Conservation (phyloP, 257 asterid genomes). For the Solanum tarijense region DNA sequence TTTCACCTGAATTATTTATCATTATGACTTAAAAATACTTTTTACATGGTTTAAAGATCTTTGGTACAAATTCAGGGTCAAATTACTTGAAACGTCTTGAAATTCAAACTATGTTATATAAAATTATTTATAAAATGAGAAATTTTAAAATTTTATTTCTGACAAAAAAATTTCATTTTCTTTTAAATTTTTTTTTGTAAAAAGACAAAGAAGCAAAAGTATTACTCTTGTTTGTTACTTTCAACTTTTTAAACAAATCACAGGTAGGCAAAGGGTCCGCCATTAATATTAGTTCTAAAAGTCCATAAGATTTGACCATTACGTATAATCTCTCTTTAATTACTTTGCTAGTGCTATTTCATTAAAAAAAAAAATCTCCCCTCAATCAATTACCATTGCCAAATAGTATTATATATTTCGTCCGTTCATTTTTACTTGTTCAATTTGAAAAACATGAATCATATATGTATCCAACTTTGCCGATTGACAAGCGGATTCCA, state of each 20-base stretch:
- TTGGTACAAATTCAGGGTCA: too few species aligned
- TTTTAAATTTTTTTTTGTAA: background rate
- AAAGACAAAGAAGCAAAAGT: background rate
- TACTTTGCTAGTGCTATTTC: background rate
- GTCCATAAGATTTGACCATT: background rate
- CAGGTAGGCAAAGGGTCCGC: background rate
- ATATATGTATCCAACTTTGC: too few species aligned
- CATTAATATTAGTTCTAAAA: background rate
- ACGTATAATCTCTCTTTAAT: background rate
- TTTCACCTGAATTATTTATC: background rate
- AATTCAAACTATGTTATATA: background rate
- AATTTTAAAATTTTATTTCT: too few species aligned
- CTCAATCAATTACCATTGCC: background rate
- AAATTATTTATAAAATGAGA: too few species aligned
- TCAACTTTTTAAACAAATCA: background rate
- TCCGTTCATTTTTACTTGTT: background rate
- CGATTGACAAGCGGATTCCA: too few species aligned
- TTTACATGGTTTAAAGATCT: background rate
- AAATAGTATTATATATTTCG: too few species aligned
- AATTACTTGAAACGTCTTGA: background rate
- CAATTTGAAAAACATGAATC: too few species aligned
- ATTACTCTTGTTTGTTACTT: background rate
- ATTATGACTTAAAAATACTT: fast-evolving
- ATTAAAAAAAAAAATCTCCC: too few species aligned
- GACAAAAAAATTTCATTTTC: background rate